Conservation (phyloP, 1,284 basidiomycete species). For the Apiotrichum montevideense region DNA sequence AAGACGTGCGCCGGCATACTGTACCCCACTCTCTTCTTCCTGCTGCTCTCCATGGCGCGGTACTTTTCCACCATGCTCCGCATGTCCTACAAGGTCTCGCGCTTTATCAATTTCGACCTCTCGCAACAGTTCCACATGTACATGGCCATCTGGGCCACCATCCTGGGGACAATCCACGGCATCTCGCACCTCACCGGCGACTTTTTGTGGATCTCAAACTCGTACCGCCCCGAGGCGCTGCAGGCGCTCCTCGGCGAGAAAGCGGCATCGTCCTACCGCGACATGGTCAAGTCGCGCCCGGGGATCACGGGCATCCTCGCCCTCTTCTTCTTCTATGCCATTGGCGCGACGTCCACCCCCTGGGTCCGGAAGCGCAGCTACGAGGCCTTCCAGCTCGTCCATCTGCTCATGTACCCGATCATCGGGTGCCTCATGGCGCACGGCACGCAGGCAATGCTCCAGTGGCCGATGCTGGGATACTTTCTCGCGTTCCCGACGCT, state of each 20-base stretch:
- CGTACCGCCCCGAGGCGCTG: conserved; percentile 16
- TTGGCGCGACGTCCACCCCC: conserved; percentile 18
- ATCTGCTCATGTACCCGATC: conserved; percentile 32
- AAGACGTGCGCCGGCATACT: conserved; percentile 28
- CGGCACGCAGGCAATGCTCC: conserved; percentile 22
- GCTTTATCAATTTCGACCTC: conserved; percentile 30
- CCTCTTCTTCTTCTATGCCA: conserved; percentile 22
- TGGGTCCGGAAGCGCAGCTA: conserved; percentile 22
- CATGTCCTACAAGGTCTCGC: conserved; percentile 20
- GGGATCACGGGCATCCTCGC: conserved; percentile 23
- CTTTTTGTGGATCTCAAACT: conserved; percentile 22
- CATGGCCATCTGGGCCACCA: conserved; percentile 21
- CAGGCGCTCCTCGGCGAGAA: conserved; percentile 13
- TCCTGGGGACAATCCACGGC: conserved; percentile 25
- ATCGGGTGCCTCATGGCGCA: conserved; percentile 28
- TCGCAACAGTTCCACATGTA: conserved; percentile 28
- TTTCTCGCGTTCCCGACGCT: conserved; percentile 33
- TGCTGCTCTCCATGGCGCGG: conserved; percentile 26
- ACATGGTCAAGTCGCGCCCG: conserved; percentile 15
- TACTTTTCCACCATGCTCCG: conserved; percentile 27
- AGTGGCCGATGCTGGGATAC: conserved; percentile 31
- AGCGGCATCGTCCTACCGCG: conserved; percentile 12
- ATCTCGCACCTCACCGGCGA: conserved; percentile 26
- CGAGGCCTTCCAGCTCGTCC: conserved; percentile 28
- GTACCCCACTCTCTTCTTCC: conserved; percentile 29